Base-by-base conservation (phyloP, 2,329 filamentous ascomycete genomes). In the Xylariales sp. region DNA sequence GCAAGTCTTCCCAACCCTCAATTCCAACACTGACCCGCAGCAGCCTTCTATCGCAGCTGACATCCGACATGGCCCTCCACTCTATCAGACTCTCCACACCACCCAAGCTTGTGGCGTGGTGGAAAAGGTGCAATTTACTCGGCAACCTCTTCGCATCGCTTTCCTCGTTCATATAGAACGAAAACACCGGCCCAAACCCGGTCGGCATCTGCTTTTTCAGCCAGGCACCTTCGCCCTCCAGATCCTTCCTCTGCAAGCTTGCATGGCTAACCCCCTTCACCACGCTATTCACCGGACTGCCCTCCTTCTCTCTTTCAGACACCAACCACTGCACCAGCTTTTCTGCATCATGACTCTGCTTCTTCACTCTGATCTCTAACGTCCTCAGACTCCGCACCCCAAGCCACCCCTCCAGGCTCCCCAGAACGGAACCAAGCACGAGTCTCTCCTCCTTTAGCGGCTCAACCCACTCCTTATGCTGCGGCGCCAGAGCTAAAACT, bases 71-170 rank as follows among this genome's bases (percentile, higher is more conserved):
- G 35, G 85, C 79, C 45, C 93, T 75, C 93, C 93, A 98, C 74
- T 98, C 93, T 53, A 98, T 90, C 69, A 97, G 65, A 57, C 88
- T 93, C 75, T 97, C 93, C 8, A 97, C 88, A 4, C 93, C 91
- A 3, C 93, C 93, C 20, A 97, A 65, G 61, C 87, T 94, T 3
- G 93, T 98, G 5, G 93, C 93, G 64, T 98, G 93, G 54, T 95
- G 88, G 69, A 97, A 97, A 32, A 95, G 74, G 3, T 71, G 60
- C 59, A 97, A 65, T 62, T 86, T 86, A 56, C 83, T 86, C 3
- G 93, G 93, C 48, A 98, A 64, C 21, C 69, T 63, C 50, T 73
- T 77, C 3, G 93, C 90, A 38, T 76, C 58, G 1, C 70, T 66
- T 46, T 76, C 70, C 3, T 74, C 68, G 54, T 76, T 76, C 68